Evolutionary conservation across 2,329 filamentous ascomycete species (phyloP).

Genomic region (Parastagonospora nodorum): DNA sequence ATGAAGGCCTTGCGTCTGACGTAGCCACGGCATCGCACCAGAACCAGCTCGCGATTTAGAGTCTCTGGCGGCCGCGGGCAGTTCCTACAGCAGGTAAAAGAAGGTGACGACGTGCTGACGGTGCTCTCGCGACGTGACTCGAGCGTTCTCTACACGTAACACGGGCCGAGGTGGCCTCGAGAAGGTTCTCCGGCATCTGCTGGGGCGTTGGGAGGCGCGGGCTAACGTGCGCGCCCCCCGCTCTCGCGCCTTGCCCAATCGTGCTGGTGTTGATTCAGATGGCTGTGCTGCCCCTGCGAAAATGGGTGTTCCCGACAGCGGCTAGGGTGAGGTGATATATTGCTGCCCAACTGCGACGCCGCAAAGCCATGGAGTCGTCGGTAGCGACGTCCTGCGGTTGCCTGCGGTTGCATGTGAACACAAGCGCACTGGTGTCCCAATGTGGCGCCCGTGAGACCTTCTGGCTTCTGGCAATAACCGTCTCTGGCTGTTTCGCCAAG

Average conservation of each 20-base stretch:
- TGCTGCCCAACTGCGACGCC: conserved; percentile 16
- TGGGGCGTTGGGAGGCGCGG: conserved; percentile 7
- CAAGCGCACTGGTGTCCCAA: conserved; percentile 4
- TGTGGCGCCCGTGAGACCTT: conserved; percentile 11
- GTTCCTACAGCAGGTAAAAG: background rate
- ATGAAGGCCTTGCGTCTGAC: conserved; percentile 5
- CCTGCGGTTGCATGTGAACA: background rate
- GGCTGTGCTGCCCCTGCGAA: background rate
- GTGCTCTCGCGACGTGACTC: too few species aligned
- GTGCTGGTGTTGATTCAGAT: conserved; percentile 21
- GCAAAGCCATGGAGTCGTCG: background rate
- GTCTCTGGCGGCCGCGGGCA: too few species aligned
- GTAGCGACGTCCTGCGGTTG: background rate
- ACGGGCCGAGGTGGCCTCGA: conserved; percentile 18
- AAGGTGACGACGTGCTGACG: background rate
- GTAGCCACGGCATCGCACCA: conserved; percentile 2
- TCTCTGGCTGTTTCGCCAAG: conserved; percentile 19
- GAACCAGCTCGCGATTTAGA: background rate
- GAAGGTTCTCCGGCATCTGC: conserved; percentile 15
- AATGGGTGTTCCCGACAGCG: conserved; percentile 16
- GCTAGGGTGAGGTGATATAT: conserved; percentile 1
- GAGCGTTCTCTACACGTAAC: background rate
- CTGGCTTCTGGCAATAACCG: conserved; percentile 3
- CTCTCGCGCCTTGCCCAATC: conserved; percentile 12
- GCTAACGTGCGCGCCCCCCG: conserved; percentile 15